phyloP scores from a whole-genome alignment of 768 basidiomycete species.

The Kwoniella europaea region DNA sequence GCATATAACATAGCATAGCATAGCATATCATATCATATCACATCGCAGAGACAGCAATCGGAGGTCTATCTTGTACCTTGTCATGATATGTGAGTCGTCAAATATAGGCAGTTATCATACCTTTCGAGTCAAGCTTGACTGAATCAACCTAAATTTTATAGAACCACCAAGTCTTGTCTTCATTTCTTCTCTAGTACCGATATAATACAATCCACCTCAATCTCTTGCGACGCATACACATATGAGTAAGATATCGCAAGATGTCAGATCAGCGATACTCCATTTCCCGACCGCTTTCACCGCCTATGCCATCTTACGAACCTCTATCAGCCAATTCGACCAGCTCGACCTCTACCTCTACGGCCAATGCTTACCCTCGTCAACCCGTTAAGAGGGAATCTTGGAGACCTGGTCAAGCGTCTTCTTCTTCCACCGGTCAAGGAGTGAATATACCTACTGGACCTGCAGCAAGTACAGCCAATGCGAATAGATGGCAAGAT shows the following conservation, averaged over 20 bases:
- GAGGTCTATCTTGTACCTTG: neutral
- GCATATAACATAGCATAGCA: neutral
- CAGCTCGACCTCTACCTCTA: neutral
- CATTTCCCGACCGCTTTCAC: conserved; percentile 11
- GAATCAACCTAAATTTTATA: too few species aligned
- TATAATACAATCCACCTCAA: too few species aligned
- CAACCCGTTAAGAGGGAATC: conserved; percentile 39
- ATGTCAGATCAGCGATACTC: conserved; percentile 16
- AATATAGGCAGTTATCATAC: too few species aligned
- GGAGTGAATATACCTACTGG: neutral
- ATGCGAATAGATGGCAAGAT: neutral
- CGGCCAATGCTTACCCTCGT: neutral
- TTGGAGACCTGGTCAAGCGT: conserved; percentile 38
- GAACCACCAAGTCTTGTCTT: too few species aligned
- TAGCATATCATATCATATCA: neutral
- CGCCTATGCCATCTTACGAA: conserved; percentile 23
- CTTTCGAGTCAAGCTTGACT: too few species aligned
- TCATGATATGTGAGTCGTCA: neutral
- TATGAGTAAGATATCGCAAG: neutral
- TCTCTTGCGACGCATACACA: too few species aligned
- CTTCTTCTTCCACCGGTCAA: conserved; percentile 10
- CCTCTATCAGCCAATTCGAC: conserved; percentile 3
- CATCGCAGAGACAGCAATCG: neutral
- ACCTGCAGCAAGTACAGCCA: neutral
- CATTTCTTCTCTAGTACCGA: too few species aligned